A percentile compares a stretch with the other conserved stretches of the same genome.
phyloP scores from a whole-genome alignment of 768 basidiomycete species.

The Macrocybe gigantea region DNA sequence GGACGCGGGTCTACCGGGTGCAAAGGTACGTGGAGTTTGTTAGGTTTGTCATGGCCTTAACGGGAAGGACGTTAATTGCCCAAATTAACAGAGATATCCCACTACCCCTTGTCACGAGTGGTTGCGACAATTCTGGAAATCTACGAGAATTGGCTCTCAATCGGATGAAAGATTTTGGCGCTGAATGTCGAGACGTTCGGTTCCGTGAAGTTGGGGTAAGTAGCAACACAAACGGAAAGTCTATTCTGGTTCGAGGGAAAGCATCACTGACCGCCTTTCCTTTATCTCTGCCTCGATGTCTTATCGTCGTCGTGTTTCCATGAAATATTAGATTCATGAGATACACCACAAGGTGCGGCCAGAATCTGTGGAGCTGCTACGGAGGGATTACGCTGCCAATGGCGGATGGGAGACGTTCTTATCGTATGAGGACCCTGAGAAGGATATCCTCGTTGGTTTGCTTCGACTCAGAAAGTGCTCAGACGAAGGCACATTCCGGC shows the following conservation, averaged over 20 bases:
- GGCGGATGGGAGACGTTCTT: slow-evolving; percentile 99
- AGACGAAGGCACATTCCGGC: slow-evolving; percentile 94
- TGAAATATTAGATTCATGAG: slow-evolving; percentile 74
- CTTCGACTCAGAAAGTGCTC: slow-evolving; percentile 92
- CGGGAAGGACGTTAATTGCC: too few relatives aligned
- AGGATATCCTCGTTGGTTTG: slow-evolving; percentile 92
- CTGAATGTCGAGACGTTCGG: slow-evolving; percentile 94
- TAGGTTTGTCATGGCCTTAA: neutral
- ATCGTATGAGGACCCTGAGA: slow-evolving; percentile 97
- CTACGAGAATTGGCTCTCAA: slow-evolving; percentile 92
- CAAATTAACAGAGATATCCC: slow-evolving; percentile 76
- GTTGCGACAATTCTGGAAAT: slow-evolving; percentile 97
- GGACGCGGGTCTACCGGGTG: slow-evolving; percentile 98
- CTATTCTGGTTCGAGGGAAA: too few relatives aligned
- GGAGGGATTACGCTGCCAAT: slow-evolving; percentile 94
- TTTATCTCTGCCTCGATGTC: too few relatives aligned
- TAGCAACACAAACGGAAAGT: slow-evolving; percentile 7
- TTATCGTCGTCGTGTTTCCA: too few relatives aligned
- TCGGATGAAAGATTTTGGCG: slow-evolving; percentile 98
- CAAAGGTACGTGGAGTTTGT: slow-evolving; percentile 57
- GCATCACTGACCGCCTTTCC: neutral
- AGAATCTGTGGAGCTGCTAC: slow-evolving; percentile 89
- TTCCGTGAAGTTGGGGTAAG: slow-evolving; percentile 96
- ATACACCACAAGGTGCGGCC: slow-evolving; percentile 98
- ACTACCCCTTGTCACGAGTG: slow-evolving; percentile 91